These are phyloP conservation scores for Russula vinacea DNA, from an alignment of 768 basidiomycete species.

Conservation along the genomic window DNA sequence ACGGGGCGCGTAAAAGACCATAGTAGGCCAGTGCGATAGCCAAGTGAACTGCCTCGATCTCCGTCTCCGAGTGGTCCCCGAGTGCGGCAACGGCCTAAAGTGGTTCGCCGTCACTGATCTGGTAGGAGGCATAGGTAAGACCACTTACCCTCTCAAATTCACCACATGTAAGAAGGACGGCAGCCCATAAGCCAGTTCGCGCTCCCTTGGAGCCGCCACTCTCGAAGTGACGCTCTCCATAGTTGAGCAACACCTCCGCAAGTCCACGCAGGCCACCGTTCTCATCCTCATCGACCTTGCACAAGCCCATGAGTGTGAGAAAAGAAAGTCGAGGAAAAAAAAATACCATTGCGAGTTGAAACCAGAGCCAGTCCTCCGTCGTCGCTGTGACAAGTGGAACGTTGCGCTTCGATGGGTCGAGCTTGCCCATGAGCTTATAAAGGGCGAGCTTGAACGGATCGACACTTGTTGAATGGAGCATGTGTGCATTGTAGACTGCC, in stretches of 20 bases:
- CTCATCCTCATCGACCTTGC: constrained; percentile 76
- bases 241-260: constrained; percentile 70
- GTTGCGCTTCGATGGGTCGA: constrained; percentile 77
- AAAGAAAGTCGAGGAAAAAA: not conserved
- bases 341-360: constrained; percentile 82
- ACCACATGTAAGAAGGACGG: constrained; percentile 84
- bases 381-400: constrained; percentile 84
- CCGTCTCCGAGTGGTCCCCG: constrained; percentile 81
- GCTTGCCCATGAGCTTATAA: constrained; percentile 92
- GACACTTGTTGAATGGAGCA: constrained; percentile 80
- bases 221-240: constrained; percentile 82
- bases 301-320: constrained; percentile 10
- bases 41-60: constrained; percentile 92
- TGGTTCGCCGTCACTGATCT: not conserved
- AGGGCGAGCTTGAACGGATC: constrained; percentile 97
- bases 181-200: constrained; percentile 71
- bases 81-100: constrained; percentile 82
- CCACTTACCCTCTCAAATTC: constrained; percentile 84
- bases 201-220: constrained; percentile 57
- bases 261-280: constrained; percentile 70
- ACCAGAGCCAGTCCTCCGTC: constrained; percentile 98
- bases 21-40: constrained; percentile 92
- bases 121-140: not conserved
- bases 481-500: constrained; percentile 77
- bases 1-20: constrained; percentile 82